phyloP scores from a whole-genome alignment of 2,329 filamentous ascomycete species.

The Epichloe glyceriae region DNA sequence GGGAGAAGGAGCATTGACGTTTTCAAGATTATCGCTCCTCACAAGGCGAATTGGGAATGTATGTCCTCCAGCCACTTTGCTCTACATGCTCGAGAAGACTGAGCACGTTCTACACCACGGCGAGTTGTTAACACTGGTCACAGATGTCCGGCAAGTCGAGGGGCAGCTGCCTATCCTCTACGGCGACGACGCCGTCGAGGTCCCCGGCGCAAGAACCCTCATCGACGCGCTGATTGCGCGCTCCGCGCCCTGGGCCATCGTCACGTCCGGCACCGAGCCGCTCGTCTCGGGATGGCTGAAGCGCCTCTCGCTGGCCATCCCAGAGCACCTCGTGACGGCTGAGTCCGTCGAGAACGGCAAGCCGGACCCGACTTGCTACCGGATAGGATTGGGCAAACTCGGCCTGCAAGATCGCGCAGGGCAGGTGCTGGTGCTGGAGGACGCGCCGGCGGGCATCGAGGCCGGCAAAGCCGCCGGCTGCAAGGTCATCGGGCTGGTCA shows the following conservation, averaged over 20 bases:
- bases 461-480: conserved; percentile 80
- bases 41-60: conserved; percentile 91
- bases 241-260: conserved; percentile 71
- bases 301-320: conserved; percentile 50
- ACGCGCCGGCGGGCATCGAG: conserved; percentile 73
- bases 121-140: neutral
- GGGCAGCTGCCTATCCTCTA: conserved; percentile 62
- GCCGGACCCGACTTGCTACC: conserved; percentile 64
- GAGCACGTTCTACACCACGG: neutral
- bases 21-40: conserved; percentile 63
- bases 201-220: conserved; percentile 66
- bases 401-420: conserved; percentile 33
- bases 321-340: conserved; percentile 56
- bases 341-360: conserved; percentile 67
- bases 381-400: conserved; percentile 51
- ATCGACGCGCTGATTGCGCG: conserved; percentile 51
- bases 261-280: conserved; percentile 56
- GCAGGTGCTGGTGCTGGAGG: conserved; percentile 67
- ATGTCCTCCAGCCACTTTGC: conserved; percentile 24
- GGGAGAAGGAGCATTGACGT: conserved; percentile 82
- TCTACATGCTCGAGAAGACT: too few species aligned
- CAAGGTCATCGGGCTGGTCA: conserved; percentile 71
- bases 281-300: conserved; percentile 62
- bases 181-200: conserved; percentile 67
- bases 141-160: conserved; percentile 72